Base-by-base conservation (phyloP, 2,329 filamentous ascomycete species). In the Trichophyton verrucosum region DNA sequence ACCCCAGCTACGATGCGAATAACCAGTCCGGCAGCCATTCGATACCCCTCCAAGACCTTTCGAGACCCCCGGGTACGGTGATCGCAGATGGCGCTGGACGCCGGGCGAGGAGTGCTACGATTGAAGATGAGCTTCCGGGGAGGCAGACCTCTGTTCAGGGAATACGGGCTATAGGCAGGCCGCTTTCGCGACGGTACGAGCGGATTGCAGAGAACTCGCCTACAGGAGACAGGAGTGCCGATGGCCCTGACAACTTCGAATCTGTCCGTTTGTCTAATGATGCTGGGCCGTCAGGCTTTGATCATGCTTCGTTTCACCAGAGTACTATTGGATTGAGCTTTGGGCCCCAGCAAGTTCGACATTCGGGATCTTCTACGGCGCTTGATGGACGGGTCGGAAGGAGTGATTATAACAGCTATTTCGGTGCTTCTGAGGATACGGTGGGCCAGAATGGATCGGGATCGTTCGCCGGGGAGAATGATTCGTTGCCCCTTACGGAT, bases 1-100 rank as follows among this genome's bases (percentile, higher is more conserved):
- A 60, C 59, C 71, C 69, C 65, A 70, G 68, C 66, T 69, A 71
- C 64, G 68, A 66, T 65, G 65, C 65, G 62, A 67, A 71, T 44
- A 46, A 46, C 57, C 63, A 64, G 59, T 64, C 67, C 22, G 64
- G 65, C n/a, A 64, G 69, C 61, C 73, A 75, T 60, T 86, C 86
- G 64, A 91, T 94, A 75, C 87, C 87, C 62, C 77, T 92, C 62
- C 85, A 85, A 72, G 82, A 86, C 67, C 77, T 88, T 40, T 76
- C 77, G 11, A 71, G 73, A 62, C 70, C 72, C 27, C 71, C 72
- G 38, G 72, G 71, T 60, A 65, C 63, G 27, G 63, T 62, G 56
- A 65, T 65, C 38, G 62, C 66, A 17, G 70, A 68, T 33, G 71
- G 69, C 27, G 66, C 68, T 55, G 60, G 64, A 63, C 65, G 72